Evolutionary conservation across 345 rosid genomes (phyloP), one percentile per base, ranked within the genome.

Genomic region (Dipteronia dyeriana): DNA sequence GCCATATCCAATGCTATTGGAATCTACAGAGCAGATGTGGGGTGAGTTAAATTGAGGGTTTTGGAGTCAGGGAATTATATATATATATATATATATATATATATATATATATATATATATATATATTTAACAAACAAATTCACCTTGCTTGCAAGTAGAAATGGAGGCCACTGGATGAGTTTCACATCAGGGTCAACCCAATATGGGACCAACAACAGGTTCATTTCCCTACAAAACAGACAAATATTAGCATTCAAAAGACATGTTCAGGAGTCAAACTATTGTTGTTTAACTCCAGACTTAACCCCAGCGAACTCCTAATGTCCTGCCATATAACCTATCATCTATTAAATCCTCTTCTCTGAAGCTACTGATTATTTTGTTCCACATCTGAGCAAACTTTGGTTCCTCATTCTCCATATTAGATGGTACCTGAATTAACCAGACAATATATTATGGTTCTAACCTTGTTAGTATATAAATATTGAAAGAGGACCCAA

Each of bases 1-100:
- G 91, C 91, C 91, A 88, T 88, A 83, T 88, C 89, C 86, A 88
- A 76, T 74, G 91, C 91, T 83, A 86, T 86, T 57, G 91, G 91
- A 38, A 88, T 86, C 91, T 88, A 78, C 54, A 79, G 38, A 23
- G 75, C 22, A 68, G 45, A 73, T 43, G 51, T 73, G 56, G 34
- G 79, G 70, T 51, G 68, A 34, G 9, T 45, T 6, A 76, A 75
- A 53, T 26, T 70, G 49, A 61, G n/a, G 45, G 61, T 34, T 26
- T 26, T 26, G 38, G 38, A 34, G 38, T 34, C 38, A 34, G 4
- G 38, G 38, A 34, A 34, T 34, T 4, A 34, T 34, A 34, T 34
- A 3, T 34, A n/a, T n/a, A n/a, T n/a, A n/a, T n/a, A n/a, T n/a
- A n/a, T n/a, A n/a, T n/a, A n/a, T n/a, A n/a, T n/a, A n/a, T n/a